Base-by-base conservation (phyloP, 805 yeast species). In the Vanderwaltozyma polyspora region DNA sequence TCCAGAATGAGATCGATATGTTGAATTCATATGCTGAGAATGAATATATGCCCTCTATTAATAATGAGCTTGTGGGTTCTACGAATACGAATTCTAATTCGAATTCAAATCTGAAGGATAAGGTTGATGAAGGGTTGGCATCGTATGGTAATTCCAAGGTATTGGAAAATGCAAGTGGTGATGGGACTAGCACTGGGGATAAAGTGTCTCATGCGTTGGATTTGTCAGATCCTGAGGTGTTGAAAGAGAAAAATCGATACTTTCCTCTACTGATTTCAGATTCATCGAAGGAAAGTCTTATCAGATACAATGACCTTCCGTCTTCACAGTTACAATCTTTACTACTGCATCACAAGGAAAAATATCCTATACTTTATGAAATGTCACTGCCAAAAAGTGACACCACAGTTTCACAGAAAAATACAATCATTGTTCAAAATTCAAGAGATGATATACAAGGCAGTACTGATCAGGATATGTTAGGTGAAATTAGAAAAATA, bases 211-310 rank as follows among this genome's bases (percentile, higher is more conserved):
- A 26, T 4, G 31, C 28, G 3, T 12, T 27, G 14, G 42, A 44
- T 34, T 28, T 49, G 19, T 34, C 38, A 30, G 47, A 53, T 40
- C 40, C 57, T 34, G 42, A 35, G 6, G 39, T 38, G 9, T 25
- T 57, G 6, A 34, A 39, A 14, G 60, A 50, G 10, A 64, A 64
- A 45, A 64, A 63, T 41, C 57, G 49, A 41, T 64, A 55, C 40
- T 63, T 57, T 36, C 70, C 70, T 2, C 15, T 64, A 5, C 28
- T 63, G 9, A 45, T 52, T 17, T 32, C 41, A 3, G 53, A 49
- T 9, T 27, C 32, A 2, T 49, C 56, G 37, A 37, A 41, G 32
- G 49, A 39, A 24, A 36, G 43, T 22, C 25, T 50, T 19, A 23
- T 29, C 42, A 24, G 37, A 29, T 25, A 33, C 18, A 37, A 49